Conservation (phyloP, 768 basidiomycete species). For the Grammothele lineata region DNA sequence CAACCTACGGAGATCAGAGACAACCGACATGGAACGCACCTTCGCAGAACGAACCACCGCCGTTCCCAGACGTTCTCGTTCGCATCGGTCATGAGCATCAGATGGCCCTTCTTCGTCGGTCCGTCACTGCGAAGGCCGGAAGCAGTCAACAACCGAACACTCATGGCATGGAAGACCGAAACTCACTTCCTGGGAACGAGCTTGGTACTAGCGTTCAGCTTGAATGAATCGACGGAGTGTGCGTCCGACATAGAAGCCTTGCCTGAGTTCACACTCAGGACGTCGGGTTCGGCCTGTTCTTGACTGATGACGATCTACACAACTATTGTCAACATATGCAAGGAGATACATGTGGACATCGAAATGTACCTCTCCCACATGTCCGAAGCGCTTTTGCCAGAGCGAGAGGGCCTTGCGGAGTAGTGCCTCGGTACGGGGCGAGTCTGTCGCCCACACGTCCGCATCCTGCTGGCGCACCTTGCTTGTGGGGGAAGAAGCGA, state of each 20-base stretch:
- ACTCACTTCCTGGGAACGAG: conserved; percentile 68
- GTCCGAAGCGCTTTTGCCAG: conserved; percentile 84
- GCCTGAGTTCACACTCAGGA: conserved; percentile 28
- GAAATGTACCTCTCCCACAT: conserved; percentile 61
- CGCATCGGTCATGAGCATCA: conserved; percentile 79
- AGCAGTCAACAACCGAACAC: neutral
- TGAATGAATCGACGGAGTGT: conserved; percentile 48
- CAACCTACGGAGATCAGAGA: neutral
- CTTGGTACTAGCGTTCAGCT: conserved; percentile 70
- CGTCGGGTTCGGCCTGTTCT: conserved; percentile 57
- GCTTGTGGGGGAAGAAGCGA: conserved; percentile 45
- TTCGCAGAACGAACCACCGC: conserved; percentile 82
- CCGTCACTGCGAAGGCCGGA: conserved; percentile 60
- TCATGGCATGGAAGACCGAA: neutral
- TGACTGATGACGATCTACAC: conserved; percentile 79
- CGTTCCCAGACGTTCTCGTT: conserved; percentile 76
- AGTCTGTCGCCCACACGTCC: conserved; percentile 50
- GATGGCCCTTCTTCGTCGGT: conserved; percentile 79
- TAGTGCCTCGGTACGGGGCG: conserved; percentile 43
- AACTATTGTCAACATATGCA: too few species aligned
- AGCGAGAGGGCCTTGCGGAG: conserved; percentile 64
- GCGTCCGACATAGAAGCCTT: conserved; percentile 28
- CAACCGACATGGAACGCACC: conserved; percentile 39
- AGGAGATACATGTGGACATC: conserved; percentile 1
- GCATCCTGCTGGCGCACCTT: conserved; percentile 48